Conservation (phyloP, 805 yeast genomes). For the Zygosaccharomyces gambellarensis region DNA sequence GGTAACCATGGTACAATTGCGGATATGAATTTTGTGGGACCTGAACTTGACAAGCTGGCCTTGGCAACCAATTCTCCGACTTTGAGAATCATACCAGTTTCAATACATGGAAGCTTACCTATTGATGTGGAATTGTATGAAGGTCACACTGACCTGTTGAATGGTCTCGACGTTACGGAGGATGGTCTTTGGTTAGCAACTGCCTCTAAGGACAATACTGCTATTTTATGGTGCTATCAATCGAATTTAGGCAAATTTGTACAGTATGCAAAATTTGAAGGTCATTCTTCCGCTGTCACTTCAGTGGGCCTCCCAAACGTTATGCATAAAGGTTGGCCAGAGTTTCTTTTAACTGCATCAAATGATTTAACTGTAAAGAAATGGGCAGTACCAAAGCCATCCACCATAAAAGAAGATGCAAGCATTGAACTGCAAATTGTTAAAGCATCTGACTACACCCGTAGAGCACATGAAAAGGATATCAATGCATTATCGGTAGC, state of each 20-base stretch:
- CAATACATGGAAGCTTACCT: slow-evolving; percentile 30
- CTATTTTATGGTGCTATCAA: slow-evolving; percentile 73
- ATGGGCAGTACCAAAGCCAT: slow-evolving; percentile 62
- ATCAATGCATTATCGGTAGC: slow-evolving; percentile 84
- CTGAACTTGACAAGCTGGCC: slow-evolving; percentile 53
- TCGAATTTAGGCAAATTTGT: slow-evolving; percentile 39
- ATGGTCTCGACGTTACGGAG: slow-evolving; percentile 66
- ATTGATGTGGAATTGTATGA: slow-evolving; percentile 60
- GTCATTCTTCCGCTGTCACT: slow-evolving; percentile 84
- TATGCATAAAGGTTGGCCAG: slow-evolving; percentile 45
- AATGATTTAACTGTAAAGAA: slow-evolving; percentile 80
- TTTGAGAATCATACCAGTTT: slow-evolving; percentile 58
- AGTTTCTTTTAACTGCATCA: slow-evolving; percentile 74
- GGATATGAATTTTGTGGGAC: slow-evolving; percentile 76
- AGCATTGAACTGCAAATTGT: slow-evolving; percentile 34
- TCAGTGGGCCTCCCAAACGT: slow-evolving; percentile 72
- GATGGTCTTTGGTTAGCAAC: slow-evolving; percentile 91
- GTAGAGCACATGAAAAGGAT: slow-evolving; percentile 96
- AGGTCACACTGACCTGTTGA: slow-evolving; percentile 83
- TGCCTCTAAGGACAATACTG: slow-evolving; percentile 84
- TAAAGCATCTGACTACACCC: slow-evolving; percentile 73
- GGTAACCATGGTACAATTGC: slow-evolving; percentile 97
- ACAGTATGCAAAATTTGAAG: slow-evolving; percentile 61
- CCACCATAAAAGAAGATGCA: slow-evolving; percentile 17
- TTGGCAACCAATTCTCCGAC: slow-evolving; percentile 93